These are phyloP conservation scores for Aquilaria agallochum DNA, from an alignment of 441 rosid species.

Conservation along the genomic window DNA sequence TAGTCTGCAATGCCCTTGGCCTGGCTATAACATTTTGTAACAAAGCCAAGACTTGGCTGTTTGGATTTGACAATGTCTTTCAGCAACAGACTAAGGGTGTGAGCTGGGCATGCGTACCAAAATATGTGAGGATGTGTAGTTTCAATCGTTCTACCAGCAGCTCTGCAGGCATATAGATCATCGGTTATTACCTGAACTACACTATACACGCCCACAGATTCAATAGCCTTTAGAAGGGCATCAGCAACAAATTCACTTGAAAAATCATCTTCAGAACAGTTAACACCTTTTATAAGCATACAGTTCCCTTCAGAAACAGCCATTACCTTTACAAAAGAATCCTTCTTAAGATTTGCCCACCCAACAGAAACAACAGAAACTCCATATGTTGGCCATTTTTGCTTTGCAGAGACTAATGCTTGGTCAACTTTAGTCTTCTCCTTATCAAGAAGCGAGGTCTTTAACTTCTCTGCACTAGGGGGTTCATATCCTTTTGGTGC, in stretches of 20 bases:
- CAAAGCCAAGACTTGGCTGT: neutral
- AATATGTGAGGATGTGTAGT: constrained; percentile 1
- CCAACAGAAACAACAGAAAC: constrained; percentile 4
- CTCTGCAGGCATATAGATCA: neutral
- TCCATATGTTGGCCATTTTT: constrained; percentile 3
- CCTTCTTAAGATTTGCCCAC: neutral
- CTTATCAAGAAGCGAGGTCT: neutral
- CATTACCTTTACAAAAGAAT: neutral
- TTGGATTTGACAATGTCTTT: constrained; percentile 5
- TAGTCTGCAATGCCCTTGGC: neutral
- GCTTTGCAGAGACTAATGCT: neutral
- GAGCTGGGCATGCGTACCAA: neutral
- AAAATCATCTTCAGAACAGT: neutral
- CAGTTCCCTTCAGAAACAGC: constrained; percentile 1
- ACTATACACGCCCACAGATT: neutral
- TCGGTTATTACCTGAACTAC: neutral
- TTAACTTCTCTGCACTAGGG: neutral
- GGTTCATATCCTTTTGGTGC: constrained; percentile 2
- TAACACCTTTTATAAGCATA: neutral
- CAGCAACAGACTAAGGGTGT: neutral
- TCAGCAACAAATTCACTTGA: constrained; percentile 1
- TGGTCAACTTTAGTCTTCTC: neutral
- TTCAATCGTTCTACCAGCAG: constrained; percentile 2
- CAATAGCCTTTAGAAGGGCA: constrained; percentile 1
- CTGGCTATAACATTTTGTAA: neutral